A percentile compares a stretch with the other conserved stretches of the same genome.
These are phyloP conservation scores for Nephelium lappaceum DNA, from an alignment of 345 rosid genomes.

Conservation along the genomic window DNA sequence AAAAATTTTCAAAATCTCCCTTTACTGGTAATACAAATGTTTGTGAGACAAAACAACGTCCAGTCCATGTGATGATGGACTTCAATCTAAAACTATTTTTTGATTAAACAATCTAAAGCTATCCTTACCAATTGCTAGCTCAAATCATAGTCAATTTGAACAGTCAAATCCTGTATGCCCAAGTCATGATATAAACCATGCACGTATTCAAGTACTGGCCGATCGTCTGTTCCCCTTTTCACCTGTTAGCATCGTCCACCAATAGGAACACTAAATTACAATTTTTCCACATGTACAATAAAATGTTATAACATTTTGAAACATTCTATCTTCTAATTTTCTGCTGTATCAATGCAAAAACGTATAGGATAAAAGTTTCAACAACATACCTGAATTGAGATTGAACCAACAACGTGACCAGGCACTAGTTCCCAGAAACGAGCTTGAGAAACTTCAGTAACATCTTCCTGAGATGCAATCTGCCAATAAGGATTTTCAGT, in stretches of 20 bases:
- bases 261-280: constrained; percentile 15
- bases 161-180: constrained; percentile 84
- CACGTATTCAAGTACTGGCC: constrained; percentile 50
- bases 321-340: background rate
- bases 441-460: constrained; percentile 71
- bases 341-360: background rate
- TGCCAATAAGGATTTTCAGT: constrained; percentile 24
- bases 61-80: background rate
- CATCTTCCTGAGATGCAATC: constrained; percentile 78
- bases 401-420: constrained; percentile 85
- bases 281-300: background rate
- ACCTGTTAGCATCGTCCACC: constrained; percentile 41
- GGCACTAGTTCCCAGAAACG: constrained; percentile 97
- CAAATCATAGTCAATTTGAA: constrained; percentile 55
- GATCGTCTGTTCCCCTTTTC: constrained; percentile 67
- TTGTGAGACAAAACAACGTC: constrained; percentile 2
- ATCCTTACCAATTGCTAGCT: background rate
- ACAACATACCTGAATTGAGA: constrained; percentile 64
- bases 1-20: constrained; percentile 2
- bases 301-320: background rate
- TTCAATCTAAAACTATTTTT: constrained; percentile 6
- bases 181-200: constrained; percentile 79
- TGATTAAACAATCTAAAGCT: constrained; percentile 11
- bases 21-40: background rate
- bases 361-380: background rate